Conservation (phyloP, 495 filamentous ascomycete genomes). For the Penicillium arizonense region DNA sequence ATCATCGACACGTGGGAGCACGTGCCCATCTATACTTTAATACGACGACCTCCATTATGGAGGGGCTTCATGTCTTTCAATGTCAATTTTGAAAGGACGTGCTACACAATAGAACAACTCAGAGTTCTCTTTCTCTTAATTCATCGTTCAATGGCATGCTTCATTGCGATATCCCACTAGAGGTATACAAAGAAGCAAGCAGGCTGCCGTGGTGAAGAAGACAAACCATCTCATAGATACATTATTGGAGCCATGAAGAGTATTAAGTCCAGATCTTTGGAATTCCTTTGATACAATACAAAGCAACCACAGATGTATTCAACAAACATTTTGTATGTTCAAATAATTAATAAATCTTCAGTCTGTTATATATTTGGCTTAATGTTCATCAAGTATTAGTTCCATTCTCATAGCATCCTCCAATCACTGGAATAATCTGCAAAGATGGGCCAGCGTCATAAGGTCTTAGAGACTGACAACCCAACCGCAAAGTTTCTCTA, state of each 20-base stretch:
- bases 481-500: slow-evolving; percentile 63
- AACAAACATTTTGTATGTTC: not conserved
- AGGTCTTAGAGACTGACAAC: slow-evolving; percentile 48
- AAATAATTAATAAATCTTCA: not conserved
- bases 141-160: no score
- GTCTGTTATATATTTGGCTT: not conserved
- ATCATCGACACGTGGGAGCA: no score
- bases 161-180: no score
- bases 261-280: not conserved
- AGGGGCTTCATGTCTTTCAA: no score
- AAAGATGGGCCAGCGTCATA: slow-evolving; percentile 35
- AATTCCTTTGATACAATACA: not conserved
- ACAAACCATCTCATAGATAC: not conserved
- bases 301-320: not conserved
- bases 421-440: not conserved
- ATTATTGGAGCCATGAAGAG: not conserved
- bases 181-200: no score
- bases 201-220: not conserved
- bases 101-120: no score
- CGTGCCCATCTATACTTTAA: no score
- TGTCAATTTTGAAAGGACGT: no score
- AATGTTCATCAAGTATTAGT: not conserved
- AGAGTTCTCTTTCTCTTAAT: no score
- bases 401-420: not conserved
- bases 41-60: no score